Evolutionary conservation across 495 filamentous ascomycete species (phyloP).

Genomic region (Aspergillus cristatus): DNA sequence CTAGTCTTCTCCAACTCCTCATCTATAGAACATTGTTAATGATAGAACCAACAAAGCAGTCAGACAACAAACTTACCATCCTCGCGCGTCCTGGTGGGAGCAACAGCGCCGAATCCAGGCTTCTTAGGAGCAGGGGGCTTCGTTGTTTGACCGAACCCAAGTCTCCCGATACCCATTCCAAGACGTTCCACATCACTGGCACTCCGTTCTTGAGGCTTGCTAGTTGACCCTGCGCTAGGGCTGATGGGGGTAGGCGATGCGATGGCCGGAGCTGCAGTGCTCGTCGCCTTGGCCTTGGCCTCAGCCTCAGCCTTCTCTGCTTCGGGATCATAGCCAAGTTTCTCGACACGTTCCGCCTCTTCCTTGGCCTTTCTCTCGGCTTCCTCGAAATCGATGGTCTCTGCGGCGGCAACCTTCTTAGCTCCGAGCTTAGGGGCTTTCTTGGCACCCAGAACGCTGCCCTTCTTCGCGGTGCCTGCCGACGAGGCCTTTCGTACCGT

Average conservation of each 20-base stretch:
- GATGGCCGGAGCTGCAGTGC: conserved; percentile 47
- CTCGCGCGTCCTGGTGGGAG: conserved; percentile 47
- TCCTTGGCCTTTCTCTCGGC: conserved; percentile 95
- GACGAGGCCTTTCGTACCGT: conserved; percentile 65
- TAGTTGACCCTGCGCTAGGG: conserved; percentile 46
- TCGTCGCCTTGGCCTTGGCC: conserved; percentile 44
- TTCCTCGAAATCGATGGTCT: conserved; percentile 88
- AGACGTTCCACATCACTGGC: conserved; percentile 78
- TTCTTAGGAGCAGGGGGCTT: conserved; percentile 52
- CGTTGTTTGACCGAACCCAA: conserved; percentile 87
- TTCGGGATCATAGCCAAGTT: conserved; percentile 95
- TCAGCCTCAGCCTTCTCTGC: conserved; percentile 60
- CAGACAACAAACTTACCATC: conserved; percentile 49
- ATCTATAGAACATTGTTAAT: conserved; percentile 12
- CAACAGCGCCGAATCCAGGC: conserved; percentile 80
- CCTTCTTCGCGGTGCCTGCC: conserved; percentile 56
- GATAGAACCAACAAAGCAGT: background rate
- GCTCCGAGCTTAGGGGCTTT: conserved; percentile 80
- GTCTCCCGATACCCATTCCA: conserved; percentile 78
- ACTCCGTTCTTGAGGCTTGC: conserved; percentile 42
- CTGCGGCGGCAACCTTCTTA: conserved; percentile 71
- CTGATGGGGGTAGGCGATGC: conserved; percentile 67
- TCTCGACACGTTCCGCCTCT: conserved; percentile 92
- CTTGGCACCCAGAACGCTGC: conserved; percentile 82
- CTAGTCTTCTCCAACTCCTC: conserved; percentile 31